phyloP scores from a whole-genome alignment of 257 asterid genomes.

The Nicotiana knightiana region DNA sequence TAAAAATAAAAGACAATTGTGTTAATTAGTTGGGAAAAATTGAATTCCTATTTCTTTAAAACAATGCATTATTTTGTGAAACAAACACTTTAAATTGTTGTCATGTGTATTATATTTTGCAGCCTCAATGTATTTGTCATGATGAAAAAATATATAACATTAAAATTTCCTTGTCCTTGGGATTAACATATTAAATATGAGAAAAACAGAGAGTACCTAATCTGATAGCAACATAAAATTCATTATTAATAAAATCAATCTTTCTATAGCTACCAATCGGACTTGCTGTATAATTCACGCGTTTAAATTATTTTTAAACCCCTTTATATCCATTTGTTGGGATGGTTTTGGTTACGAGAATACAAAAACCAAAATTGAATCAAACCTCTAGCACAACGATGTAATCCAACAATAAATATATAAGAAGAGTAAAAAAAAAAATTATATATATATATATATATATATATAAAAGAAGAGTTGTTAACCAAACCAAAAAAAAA shows the following conservation, averaged over 20 bases:
- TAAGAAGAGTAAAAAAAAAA: neutral
- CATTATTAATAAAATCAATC: neutral
- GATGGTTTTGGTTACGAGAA: neutral
- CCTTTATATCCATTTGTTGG: neutral
- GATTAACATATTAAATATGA: neutral
- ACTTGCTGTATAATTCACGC: neutral
- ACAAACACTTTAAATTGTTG: neutral
- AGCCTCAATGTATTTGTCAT: neutral
- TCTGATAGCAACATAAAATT: neutral
- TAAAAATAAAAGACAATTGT: too few relatives aligned
- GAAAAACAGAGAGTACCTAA: neutral
- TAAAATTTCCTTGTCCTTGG: neutral
- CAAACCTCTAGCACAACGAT: neutral
- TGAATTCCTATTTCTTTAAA: neutral
- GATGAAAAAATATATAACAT: neutral
- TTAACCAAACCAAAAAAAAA: neutral
- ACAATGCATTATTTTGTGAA: neutral
- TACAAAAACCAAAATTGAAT: neutral
- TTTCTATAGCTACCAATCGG: neutral
- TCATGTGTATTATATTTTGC: neutral
- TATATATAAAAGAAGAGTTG: neutral
- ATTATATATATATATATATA: too few relatives aligned
- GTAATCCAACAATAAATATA: neutral
- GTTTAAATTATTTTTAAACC: neutral
- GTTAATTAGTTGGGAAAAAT: too few relatives aligned